Evolutionary conservation across 257 asterid genomes (phyloP), one percentile per base, ranked within the genome.

Genomic region (Fraxinus excelsior): DNA sequence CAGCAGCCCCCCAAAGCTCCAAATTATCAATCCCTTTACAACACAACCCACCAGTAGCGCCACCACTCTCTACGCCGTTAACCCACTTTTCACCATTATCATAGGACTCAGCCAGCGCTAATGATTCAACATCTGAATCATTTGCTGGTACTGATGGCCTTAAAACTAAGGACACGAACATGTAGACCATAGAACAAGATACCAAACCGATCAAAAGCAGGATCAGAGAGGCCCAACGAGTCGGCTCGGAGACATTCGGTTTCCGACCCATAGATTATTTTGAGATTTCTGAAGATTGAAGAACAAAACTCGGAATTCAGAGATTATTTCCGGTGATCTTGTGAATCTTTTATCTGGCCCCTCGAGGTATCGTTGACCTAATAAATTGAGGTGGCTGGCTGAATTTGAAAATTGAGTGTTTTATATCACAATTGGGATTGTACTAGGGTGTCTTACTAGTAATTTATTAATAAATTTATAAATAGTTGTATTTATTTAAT

Each of bases 1-100:
- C 97, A 66, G 97, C 98, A 76, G 76, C 71, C 16, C 99, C 99
- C 99, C 99, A 95, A 46, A 90, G 89, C 96, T 95, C 99, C 90
- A 89, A 76, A 70, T 78, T 78, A 51, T 88, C 79, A 53, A 95
- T 75, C 87, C 99, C 98, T 77, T 64, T 91, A 80, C 99, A 95
- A 73, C 99, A 93, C 9, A 78, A 85, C 23, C 84, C 85, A 21
- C 35, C 82, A 4, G 49, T 40, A 40, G 49, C 49, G 49, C 67
- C 81, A 49, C 76, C 78, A 60, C 71, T 78, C 51, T 73, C 75
- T 67, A 70, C 76, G 53, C 80, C 67, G 58, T n/a, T 74, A 40
- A 40, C 49, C 49, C 49, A 10, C 49, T 11, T 40, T 40, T 40
- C 49, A 40, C 49, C 49, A 40, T 40, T 40, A 10, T 11, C 16